Percentiles rank a stretch among this genome's conserved stretches.
phyloP scores from a whole-genome alignment of 306 rosid species.

The Citrullus colocynthis region DNA sequence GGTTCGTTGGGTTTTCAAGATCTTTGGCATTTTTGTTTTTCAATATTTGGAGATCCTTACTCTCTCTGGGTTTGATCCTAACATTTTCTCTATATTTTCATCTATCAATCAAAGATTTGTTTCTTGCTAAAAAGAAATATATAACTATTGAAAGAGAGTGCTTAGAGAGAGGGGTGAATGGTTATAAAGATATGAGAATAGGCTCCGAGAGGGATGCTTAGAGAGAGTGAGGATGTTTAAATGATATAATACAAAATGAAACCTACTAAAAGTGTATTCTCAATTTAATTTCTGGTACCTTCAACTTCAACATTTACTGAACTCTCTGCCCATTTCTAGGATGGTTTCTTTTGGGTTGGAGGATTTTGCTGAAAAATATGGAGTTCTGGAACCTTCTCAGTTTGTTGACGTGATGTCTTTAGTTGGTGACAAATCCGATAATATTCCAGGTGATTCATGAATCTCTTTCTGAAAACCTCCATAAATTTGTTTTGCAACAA shows the following conservation, averaged over 20 bases:
- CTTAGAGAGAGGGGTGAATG: not conserved
- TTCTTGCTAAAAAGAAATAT: no score
- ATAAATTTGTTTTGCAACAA: not conserved
- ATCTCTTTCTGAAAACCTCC: slow-evolving; percentile 11
- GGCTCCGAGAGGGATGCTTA: not conserved
- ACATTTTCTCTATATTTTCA: no score
- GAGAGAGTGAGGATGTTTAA: not conserved
- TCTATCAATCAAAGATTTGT: no score
- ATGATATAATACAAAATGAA: not conserved
- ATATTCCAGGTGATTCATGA: slow-evolving; percentile 69
- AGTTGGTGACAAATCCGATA: slow-evolving; percentile 81
- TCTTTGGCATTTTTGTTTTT: not conserved
- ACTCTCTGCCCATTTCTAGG: slow-evolving; percentile 25
- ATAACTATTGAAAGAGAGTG: not conserved
- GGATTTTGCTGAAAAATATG: slow-evolving; percentile 62
- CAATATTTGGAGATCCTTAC: no score
- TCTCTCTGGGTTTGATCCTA: no score
- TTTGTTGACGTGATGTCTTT: slow-evolving; percentile 82
- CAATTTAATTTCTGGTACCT: not conserved
- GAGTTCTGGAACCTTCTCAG: slow-evolving; percentile 73
- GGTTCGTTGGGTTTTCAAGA: not conserved
- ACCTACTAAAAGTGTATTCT: not conserved
- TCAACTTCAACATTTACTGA: slow-evolving; percentile 10
- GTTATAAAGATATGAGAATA: not conserved
- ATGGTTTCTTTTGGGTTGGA: slow-evolving; percentile 94